Evolutionary conservation across 129 eudicot genomes (phyloP), one percentile per base, ranked within the genome.

Genomic region (Mikania micrantha): DNA sequence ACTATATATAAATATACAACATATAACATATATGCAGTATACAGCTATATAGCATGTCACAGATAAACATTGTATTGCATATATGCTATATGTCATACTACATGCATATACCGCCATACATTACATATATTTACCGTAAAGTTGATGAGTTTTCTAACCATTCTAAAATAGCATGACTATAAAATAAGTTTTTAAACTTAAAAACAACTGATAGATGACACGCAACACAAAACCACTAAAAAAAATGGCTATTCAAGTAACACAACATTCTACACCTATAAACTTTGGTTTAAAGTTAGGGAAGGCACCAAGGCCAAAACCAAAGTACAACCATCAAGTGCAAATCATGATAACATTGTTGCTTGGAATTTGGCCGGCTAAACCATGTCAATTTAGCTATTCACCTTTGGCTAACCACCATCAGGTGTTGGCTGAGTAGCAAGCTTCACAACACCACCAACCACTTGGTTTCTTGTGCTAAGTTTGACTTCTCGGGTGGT

Each of bases 391-490:
- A 32, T 75, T 9, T 64, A n/a, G 20, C 63, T 68, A 76, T 28
- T 76, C 70, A 34, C 70, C 31, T 29, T 20, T 49, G 70, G 48
- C 5, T 76, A 70, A 59, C 45, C 72, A 22, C 58, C 29, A 47
- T 44, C 25, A 60, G 63, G 44, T 0, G 74, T 36, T 50, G 78
- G 60, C 79, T 72, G 82, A 73, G 39, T 22, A 58, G 67, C 24
- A 1, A 72, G 15, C 70, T 72, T 79, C 13, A 70, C 82, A 36
- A 60, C 24, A 57, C 22, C 41, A 62, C 69, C 69, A 9, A 64
- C 44, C 35, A 48, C 58, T 34, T 78, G 89, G 85, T 83, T 88
- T 8, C 71, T n/a, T 70, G 83, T 35, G 71, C 72, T 41, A 71
- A 64, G 75, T 66, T 44, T 16, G 70, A 67, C 74, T 75, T 85